Conservation (phyloP, 805 yeast genomes). For the Kuraishia capsulata region DNA sequence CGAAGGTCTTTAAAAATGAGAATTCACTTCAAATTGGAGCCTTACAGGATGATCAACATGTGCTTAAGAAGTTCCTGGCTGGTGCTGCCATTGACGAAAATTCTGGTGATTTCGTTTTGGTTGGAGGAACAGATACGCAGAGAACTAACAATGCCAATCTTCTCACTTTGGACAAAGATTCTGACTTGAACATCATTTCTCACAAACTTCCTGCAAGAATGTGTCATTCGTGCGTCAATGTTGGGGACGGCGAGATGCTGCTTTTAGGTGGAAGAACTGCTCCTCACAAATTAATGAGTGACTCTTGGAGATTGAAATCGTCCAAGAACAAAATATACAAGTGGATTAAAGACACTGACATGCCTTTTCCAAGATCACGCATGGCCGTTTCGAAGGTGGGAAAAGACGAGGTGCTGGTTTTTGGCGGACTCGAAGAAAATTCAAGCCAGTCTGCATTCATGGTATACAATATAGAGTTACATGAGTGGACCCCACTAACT, state of each 20-base stretch:
- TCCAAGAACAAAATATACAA: conserved; percentile 5
- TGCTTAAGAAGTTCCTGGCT: conserved; percentile 32
- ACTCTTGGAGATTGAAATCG: conserved; percentile 28
- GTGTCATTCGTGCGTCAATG: conserved; percentile 43
- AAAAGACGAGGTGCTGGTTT: conserved; percentile 27
- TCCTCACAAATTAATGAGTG: conserved; percentile 39
- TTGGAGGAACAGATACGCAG: conserved; percentile 33
- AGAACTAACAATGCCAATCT: conserved; percentile 15
- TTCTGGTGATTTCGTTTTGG: conserved; percentile 8
- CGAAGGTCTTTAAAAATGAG: not conserved
- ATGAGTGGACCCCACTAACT: conserved; percentile 2
- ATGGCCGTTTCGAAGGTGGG: conserved; percentile 32
- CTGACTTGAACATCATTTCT: conserved; percentile 6
- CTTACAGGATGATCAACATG: conserved; percentile 1
- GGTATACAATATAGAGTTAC: conserved; percentile 6
- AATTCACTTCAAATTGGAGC: conserved; percentile 2
- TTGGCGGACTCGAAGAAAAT: conserved; percentile 35
- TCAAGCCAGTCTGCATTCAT: conserved; percentile 12
- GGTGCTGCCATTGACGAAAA: conserved; percentile 6
- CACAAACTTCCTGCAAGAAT: conserved; percentile 31
- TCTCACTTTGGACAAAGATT: conserved; percentile 1
- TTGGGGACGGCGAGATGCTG: conserved; percentile 21
- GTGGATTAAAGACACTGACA: conserved; percentile 31
- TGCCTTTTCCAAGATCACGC: conserved; percentile 41
- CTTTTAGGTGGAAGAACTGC: conserved; percentile 61